These are phyloP conservation scores for Mycena rebaudengoi DNA, from an alignment of 768 basidiomycete species.

Conservation along the genomic window DNA sequence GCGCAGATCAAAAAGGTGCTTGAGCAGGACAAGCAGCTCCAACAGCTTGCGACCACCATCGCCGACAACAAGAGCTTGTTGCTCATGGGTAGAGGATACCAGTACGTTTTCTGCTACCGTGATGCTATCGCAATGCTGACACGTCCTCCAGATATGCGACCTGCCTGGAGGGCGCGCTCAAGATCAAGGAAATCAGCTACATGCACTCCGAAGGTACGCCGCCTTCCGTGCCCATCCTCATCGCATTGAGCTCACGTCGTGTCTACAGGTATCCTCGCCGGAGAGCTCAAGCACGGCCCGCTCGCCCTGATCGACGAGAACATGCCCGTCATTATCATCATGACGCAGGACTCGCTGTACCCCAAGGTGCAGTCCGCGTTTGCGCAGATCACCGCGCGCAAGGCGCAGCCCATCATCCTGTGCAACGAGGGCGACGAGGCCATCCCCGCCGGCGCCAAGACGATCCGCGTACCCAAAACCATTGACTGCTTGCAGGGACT, in stretches of 20 bases:
- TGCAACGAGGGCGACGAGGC: slow-evolving; percentile 93
- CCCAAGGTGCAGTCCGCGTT: slow-evolving; percentile 98
- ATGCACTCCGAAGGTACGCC: slow-evolving; percentile 78
- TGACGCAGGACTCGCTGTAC: slow-evolving; percentile 98
- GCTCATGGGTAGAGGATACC: slow-evolving; percentile 98
- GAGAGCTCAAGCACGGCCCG: slow-evolving; percentile 98
- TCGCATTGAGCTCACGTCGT: slow-evolving; percentile 5
- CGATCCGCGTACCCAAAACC: slow-evolving; percentile 94
- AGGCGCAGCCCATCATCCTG: slow-evolving; percentile 93
- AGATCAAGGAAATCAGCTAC: slow-evolving; percentile 99
- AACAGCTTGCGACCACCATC: slow-evolving; percentile 85
- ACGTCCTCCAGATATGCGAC: slow-evolving; percentile 76
- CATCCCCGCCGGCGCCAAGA: slow-evolving; percentile 78
- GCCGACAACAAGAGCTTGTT: slow-evolving; percentile 86
- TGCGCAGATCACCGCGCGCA: slow-evolving; percentile 96
- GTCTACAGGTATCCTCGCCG: slow-evolving; percentile 85
- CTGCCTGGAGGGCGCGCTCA: slow-evolving; percentile 96
- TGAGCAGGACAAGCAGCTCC: slow-evolving; percentile 75
- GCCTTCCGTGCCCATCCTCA: neutral
- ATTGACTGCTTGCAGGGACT: slow-evolving; percentile 95
- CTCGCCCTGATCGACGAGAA: slow-evolving; percentile 98
- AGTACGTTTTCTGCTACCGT: slow-evolving; percentile 57
- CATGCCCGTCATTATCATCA: slow-evolving; percentile 98
- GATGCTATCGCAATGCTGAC: slow-evolving; percentile 8
- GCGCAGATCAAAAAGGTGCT: slow-evolving; percentile 89